phyloP scores from a whole-genome alignment of 148 eudicot species.

The Fagopyrum esculentum region DNA sequence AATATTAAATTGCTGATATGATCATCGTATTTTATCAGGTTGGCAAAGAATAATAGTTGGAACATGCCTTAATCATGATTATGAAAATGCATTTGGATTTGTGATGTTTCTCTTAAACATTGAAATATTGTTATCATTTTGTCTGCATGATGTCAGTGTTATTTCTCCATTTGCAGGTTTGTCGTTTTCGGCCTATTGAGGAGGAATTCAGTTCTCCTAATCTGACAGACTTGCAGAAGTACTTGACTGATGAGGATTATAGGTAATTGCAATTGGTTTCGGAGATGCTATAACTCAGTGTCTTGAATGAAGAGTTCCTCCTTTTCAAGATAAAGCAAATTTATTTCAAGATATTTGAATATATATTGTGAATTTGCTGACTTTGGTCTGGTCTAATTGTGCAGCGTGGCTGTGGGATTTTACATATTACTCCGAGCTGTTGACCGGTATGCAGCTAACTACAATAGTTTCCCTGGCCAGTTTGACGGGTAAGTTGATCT shows the following conservation, averaged over 20 bases:
- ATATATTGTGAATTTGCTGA: background rate
- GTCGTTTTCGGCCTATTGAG: slow-evolving; percentile 75
- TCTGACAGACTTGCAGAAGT: slow-evolving; percentile 72
- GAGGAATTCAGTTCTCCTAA: slow-evolving; percentile 78
- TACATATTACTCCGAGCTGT: slow-evolving; percentile 88
- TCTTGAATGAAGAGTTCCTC: background rate
- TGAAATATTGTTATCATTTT: background rate
- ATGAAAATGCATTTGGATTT: background rate
- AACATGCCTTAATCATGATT: background rate
- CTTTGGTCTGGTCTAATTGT: background rate
- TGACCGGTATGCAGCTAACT: slow-evolving; percentile 77
- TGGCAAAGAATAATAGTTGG: background rate
- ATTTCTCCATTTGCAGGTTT: slow-evolving; percentile 37
- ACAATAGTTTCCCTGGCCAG: slow-evolving; percentile 83
- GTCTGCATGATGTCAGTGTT: background rate
- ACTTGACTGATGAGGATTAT: slow-evolving; percentile 79
- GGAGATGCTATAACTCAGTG: background rate
- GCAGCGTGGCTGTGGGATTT: slow-evolving; percentile 87
- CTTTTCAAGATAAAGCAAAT: background rate
- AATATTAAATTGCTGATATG: background rate
- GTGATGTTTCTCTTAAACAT: background rate
- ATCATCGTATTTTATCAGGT: background rate
- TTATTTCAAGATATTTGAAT: background rate
- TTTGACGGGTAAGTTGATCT: slow-evolving; percentile 66
- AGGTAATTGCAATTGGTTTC: slow-evolving; percentile 31